Evolutionary conservation across 805 yeast species (phyloP).

Genomic region (Saturnispora zaruensis): DNA sequence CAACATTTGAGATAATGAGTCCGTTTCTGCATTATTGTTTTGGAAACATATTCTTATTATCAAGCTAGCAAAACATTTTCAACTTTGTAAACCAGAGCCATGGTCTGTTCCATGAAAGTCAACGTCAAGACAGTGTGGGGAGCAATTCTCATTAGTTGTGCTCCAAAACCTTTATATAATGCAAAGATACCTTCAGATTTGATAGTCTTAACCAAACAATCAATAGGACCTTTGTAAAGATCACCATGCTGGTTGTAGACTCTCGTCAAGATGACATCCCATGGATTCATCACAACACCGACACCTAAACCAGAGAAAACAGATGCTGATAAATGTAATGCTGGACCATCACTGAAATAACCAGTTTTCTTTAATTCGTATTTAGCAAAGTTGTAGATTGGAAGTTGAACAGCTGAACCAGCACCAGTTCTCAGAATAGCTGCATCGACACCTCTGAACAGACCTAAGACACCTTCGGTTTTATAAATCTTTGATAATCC

Average conservation of each 20-base stretch:
- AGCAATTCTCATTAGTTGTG: conserved; percentile 84
- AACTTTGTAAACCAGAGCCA: conserved; percentile 45
- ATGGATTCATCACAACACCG: conserved; percentile 92
- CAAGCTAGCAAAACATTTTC: conserved; percentile 28
- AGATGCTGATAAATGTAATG: conserved; percentile 63
- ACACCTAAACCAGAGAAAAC: conserved; percentile 86
- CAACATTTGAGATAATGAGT: too few species aligned
- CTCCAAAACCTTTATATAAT: conserved; percentile 89
- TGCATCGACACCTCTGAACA: conserved; percentile 88
- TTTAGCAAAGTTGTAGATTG: conserved; percentile 78
- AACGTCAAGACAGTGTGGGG: conserved; percentile 90
- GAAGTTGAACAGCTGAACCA: conserved; percentile 92
- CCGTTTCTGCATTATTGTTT: too few species aligned
- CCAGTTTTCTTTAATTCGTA: conserved; percentile 45
- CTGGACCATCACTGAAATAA: conserved; percentile 52
- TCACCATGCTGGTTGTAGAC: conserved; percentile 79
- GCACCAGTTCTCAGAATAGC: conserved; percentile 91
- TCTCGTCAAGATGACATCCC: conserved; percentile 92
- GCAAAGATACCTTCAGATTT: conserved; percentile 78
- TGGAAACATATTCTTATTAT: background rate
- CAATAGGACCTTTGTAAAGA: conserved; percentile 77
- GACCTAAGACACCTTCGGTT: conserved; percentile 68
- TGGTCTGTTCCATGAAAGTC: conserved; percentile 93
- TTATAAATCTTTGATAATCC: conserved; percentile 58
- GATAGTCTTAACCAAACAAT: conserved; percentile 80